Evolutionary conservation across 108 stramenopile species (phyloP).

Genomic region (Cyclotella cryptica): DNA sequence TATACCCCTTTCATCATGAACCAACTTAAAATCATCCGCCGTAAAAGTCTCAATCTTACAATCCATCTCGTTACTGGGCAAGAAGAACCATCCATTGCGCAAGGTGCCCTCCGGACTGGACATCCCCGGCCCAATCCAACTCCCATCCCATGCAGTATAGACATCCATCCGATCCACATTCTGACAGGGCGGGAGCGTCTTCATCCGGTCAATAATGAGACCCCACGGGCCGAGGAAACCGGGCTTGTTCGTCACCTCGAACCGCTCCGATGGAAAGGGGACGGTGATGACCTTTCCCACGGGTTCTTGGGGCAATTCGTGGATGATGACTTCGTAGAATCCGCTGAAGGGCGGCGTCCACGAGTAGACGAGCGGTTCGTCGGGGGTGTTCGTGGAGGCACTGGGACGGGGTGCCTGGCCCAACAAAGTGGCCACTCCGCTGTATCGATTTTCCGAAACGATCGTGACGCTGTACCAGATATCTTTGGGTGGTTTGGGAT

Average conservation of each 20-base stretch:
- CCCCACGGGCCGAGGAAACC: neutral
- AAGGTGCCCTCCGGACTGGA: constrained; percentile 14
- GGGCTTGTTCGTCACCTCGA: constrained; percentile 3
- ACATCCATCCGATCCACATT: constrained; percentile 10
- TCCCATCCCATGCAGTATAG: constrained; percentile 40
- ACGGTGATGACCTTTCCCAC: constrained; percentile 5
- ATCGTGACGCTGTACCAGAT: constrained; percentile 38
- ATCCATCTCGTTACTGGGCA: constrained; percentile 31
- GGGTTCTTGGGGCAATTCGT: constrained; percentile 21
- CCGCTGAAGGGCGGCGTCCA: constrained; percentile 41
- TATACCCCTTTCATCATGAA: constrained; percentile 37
- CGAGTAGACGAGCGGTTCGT: constrained; percentile 13
- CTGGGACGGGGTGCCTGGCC: neutral
- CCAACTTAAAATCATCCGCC: constrained; percentile 13
- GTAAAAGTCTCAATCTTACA: constrained; percentile 44
- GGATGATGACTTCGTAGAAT: constrained; percentile 24
- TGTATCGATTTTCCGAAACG: constrained; percentile 9
- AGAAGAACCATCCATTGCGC: constrained; percentile 40
- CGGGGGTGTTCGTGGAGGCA: neutral
- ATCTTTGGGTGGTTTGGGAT: constrained; percentile 2
- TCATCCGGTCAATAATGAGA: constrained; percentile 15
- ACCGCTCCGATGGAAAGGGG: constrained; percentile 4
- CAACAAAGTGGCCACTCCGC: constrained; percentile 31
- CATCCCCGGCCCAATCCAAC: constrained; percentile 42
- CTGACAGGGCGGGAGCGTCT: constrained; percentile 36